phyloP scores from a whole-genome alignment of 805 yeast genomes.

The Ogataea pini region DNA sequence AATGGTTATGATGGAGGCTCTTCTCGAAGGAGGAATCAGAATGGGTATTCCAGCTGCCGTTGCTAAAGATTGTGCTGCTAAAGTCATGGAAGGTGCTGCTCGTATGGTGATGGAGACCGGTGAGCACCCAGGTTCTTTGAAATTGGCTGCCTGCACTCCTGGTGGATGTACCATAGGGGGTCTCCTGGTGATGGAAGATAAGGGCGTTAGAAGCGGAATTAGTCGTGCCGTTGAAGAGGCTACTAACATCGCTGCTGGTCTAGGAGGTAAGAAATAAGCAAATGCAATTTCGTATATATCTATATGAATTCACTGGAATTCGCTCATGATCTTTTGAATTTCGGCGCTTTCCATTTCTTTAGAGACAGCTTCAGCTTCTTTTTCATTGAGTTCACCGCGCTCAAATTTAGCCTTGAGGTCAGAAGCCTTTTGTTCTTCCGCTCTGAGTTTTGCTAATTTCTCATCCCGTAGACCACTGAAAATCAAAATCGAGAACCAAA shows the following conservation, averaged over 20 bases:
- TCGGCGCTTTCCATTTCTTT: constrained; percentile 31
- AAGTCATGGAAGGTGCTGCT: constrained; percentile 92
- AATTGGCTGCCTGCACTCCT: constrained; percentile 90
- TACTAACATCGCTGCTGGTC: constrained; percentile 68
- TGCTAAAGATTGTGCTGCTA: constrained; percentile 85
- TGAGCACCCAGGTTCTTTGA: constrained; percentile 84
- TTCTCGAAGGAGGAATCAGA: constrained; percentile 91
- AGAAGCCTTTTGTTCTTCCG: constrained; percentile 17
- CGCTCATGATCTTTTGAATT: constrained; percentile 34
- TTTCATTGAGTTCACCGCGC: constrained; percentile 28
- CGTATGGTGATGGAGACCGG: constrained; percentile 83
- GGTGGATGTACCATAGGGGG: constrained; percentile 99
- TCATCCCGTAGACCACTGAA: constrained; percentile 68
- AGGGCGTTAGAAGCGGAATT: constrained; percentile 83
- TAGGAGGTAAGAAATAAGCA: constrained; percentile 49
- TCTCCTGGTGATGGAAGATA: constrained; percentile 85
- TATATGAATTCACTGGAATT: constrained; percentile 23
- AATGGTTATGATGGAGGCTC: constrained; percentile 82
- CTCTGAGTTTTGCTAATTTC: constrained; percentile 44
- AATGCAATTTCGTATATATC: background rate
- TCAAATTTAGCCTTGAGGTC: constrained; percentile 30
- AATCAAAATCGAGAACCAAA: constrained; percentile 68
- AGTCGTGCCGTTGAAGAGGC: constrained; percentile 90
- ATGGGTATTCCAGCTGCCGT: constrained; percentile 89
- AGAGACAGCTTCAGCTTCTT: constrained; percentile 24